Evolutionary conservation across 257 asterid species (phyloP).

Genomic region (Agastache rugosa): DNA sequence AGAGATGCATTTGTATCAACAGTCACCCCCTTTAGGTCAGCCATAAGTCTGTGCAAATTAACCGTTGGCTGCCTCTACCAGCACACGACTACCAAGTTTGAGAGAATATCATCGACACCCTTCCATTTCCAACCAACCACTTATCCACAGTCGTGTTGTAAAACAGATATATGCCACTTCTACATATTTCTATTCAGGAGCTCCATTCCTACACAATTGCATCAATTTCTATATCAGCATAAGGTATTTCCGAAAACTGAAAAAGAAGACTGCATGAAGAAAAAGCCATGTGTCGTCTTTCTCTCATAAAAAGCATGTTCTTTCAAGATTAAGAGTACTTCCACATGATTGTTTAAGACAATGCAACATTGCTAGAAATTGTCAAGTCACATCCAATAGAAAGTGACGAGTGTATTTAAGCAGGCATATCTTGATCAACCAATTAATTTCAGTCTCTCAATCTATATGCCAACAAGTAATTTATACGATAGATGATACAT

Average conservation of each 20-base stretch:
- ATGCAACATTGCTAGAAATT: not conserved
- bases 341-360: not conserved
- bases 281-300: not conserved
- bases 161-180: not conserved
- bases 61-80: not conserved
- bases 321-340: not conserved
- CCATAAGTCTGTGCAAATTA: constrained; percentile 35
- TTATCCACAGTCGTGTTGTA: not conserved
- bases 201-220: constrained; percentile 34
- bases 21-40: constrained; percentile 30
- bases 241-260: not conserved
- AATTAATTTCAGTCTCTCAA: constrained; percentile 4
- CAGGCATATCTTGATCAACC: not conserved
- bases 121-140: constrained; percentile 11
- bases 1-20: constrained; percentile 32
- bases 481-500: not conserved
- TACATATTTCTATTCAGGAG: constrained; percentile 15
- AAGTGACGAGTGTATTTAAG: constrained; percentile 3
- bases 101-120: constrained; percentile 9
- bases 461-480: not conserved
- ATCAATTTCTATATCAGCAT: constrained; percentile 3
- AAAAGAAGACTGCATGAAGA: not conserved
- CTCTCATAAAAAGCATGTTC: not conserved
- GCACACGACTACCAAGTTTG: constrained; percentile 3
- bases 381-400: not conserved